Base-by-base conservation (phyloP, 2,329 filamentous ascomycete genomes). In the Ophiocordyceps camponoti-saundersi region DNA sequence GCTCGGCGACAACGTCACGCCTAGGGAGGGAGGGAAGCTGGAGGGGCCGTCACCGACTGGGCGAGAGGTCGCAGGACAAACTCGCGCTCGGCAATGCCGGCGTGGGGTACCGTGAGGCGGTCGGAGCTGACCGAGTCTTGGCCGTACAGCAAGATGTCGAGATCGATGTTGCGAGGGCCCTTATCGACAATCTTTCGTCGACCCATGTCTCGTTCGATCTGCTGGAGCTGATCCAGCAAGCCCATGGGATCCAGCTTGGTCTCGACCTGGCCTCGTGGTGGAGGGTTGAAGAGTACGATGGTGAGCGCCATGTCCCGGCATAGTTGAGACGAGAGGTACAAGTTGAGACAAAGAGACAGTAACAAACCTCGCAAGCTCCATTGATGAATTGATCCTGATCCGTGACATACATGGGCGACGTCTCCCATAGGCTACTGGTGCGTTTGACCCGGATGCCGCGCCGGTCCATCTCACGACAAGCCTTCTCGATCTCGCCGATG, bases 371-470 rank as follows among this genome's bases (percentile, higher is more conserved):
- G 62, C 87, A 95, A 48, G 81, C 89, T 20, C 88, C 92, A 60
- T 98, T 98, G 44, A 95, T 68, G 59, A 98, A 98, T 29, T 77
- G 76, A 51, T 80, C 80, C 62, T 98, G 92, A 52, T 95, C 83
- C 51, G 84, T 68, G 52, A 95, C 84, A 63, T 98, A 98, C 92
- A 98, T 98, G 21, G 92, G 87, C 55, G 86, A 80, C 3, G 90
- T 98, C 67, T 96, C 88, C 75, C 92, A 98, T 3, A 98, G 70
- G 50, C 80, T 82, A 61, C 90, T 96, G 0, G 90, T 95, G 55
- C 81, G 73, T 56, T 78, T 73, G 39, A 98, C 75, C 46, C 66
- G 76, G 58, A 96, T 86, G 32, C 79, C 80, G 21, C 77, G 71
- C 42, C 71, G 67, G 52, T 85, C 78, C 78, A 98, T 87, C 59